Conservation (phyloP, 352 stramenopile genomes). For the Blastocystis sp. region DNA sequence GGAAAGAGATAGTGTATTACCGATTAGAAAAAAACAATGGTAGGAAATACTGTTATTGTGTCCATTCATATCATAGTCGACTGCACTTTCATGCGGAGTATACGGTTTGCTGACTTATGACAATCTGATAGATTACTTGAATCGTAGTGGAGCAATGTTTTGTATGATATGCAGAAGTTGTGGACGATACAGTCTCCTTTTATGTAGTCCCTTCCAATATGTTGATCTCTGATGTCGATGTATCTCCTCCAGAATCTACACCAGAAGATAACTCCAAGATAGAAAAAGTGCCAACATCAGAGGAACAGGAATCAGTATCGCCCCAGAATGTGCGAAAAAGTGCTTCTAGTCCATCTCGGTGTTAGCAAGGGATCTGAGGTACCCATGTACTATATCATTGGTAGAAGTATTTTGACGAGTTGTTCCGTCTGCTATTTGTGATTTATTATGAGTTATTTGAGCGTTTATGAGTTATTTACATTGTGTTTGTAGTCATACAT, state of each 20-base stretch:
- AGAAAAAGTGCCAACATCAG: no score
- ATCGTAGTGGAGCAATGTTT: background rate
- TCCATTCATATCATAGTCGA: background rate
- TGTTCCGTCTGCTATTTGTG: no score
- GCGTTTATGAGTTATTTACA: background rate
- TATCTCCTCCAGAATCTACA: background rate
- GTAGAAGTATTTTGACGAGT: no score
- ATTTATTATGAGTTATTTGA: no score
- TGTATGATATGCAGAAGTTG: background rate
- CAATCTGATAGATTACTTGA: conserved; percentile 1
- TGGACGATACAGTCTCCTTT: conserved; percentile 13
- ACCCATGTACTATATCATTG: no score
- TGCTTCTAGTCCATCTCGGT: no score
- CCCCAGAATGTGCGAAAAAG: no score
- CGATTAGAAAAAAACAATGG: background rate
- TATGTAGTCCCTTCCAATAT: background rate
- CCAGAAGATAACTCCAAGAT: no score
- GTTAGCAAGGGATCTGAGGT: no score
- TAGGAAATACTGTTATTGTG: background rate
- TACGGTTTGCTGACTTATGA: background rate
- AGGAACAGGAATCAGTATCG: no score
- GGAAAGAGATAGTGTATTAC: no score
- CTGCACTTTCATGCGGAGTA: background rate
- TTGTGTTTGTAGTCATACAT: background rate
- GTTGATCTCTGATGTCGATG: background rate